Percentiles rank a stretch among this genome's conserved stretches.
phyloP scores from a whole-genome alignment of 108 stramenopile species.

The Stephanodiscus minutulus region DNA sequence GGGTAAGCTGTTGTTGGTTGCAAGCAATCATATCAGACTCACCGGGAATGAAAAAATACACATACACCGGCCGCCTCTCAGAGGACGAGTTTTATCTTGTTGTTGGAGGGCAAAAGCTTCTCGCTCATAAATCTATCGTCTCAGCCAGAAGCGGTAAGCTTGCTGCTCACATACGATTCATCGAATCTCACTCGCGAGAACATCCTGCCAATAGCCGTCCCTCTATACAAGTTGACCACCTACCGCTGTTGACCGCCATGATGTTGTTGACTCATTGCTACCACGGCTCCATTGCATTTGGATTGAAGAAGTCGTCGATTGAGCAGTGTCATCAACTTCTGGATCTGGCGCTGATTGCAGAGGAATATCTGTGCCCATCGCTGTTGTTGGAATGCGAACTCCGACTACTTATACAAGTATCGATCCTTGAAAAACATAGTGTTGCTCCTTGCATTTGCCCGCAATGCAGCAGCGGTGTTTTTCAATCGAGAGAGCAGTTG shows the following conservation, averaged over 20 bases:
- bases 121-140: constrained; percentile 57
- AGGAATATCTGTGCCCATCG: constrained; percentile 73
- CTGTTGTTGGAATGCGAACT: constrained; percentile 77
- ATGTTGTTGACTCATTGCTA: constrained; percentile 72
- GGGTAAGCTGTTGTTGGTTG: constrained; percentile 28
- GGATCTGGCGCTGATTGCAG: constrained; percentile 68
- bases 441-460: constrained; percentile 33
- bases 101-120: constrained; percentile 50
- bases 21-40: background rate
- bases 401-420: constrained; percentile 41
- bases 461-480: constrained; percentile 18
- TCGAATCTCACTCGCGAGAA: constrained; percentile 32
- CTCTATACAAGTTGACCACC: constrained; percentile 39
- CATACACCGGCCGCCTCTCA: background rate
- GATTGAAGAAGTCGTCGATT: constrained; percentile 32
- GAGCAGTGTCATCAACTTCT: constrained; percentile 53
- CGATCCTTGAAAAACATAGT: background rate
- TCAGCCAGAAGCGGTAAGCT: constrained; percentile 69
- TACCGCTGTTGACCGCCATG: constrained; percentile 35
- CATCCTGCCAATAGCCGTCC: constrained; percentile 5
- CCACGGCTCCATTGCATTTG: constrained; percentile 67
- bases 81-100: constrained; percentile 47
- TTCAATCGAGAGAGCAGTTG: background rate
- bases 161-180: constrained; percentile 74
- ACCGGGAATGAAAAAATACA: background rate